phyloP scores from a whole-genome alignment of 192 early-diverging fungal species.

The Backusella circina region DNA sequence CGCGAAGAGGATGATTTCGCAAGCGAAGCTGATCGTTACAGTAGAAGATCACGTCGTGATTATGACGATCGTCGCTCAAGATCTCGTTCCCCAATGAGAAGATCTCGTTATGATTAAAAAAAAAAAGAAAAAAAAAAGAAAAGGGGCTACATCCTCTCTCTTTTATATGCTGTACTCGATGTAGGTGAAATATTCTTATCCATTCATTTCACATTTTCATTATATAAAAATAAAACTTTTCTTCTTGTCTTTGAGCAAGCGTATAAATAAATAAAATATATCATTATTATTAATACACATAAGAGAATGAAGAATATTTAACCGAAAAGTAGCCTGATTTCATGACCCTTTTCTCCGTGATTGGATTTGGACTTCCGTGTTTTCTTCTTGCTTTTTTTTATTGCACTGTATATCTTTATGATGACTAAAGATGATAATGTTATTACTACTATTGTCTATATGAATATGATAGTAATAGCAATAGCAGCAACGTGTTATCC shows the following conservation, averaged over 20 bases:
- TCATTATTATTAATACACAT: neutral
- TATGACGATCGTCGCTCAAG: constrained; percentile 30
- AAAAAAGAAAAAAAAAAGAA: too few species aligned
- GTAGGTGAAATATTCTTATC: constrained; percentile 7
- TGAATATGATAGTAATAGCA: neutral
- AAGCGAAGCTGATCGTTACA: constrained; percentile 42
- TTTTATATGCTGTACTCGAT: neutral
- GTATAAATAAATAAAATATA: neutral
- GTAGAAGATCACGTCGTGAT: constrained; percentile 31
- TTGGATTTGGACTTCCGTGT: neutral
- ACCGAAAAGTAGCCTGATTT: neutral
- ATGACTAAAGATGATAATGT: too few species aligned
- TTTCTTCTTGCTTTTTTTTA: neutral
- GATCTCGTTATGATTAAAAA: constrained; percentile 23
- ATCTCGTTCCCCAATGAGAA: constrained; percentile 28
- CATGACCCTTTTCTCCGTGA: neutral
- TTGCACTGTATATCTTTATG: neutral
- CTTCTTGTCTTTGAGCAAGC: neutral
- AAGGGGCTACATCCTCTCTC: too few species aligned
- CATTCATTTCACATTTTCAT: neutral
- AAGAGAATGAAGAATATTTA: neutral
- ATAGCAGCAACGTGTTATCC: neutral
- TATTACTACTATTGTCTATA: neutral
- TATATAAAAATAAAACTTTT: neutral
- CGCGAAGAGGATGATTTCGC: constrained; percentile 45